Conservation (phyloP, 2,329 filamentous ascomycete genomes). For the Nannizziopsis arthrosporioides region DNA sequence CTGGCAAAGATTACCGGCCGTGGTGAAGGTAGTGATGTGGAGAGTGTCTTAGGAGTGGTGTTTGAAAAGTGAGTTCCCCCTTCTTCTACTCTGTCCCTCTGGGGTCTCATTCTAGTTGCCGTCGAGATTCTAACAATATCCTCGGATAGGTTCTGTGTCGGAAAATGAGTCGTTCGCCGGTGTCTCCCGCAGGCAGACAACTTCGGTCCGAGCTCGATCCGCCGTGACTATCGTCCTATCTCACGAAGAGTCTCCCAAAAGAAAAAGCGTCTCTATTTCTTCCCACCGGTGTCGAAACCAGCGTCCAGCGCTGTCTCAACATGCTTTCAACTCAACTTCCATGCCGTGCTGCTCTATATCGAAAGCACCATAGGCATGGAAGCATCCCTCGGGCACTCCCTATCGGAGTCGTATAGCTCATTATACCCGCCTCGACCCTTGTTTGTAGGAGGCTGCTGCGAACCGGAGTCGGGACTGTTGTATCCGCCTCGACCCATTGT, state of each 20-base stretch:
- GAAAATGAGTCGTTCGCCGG: slow-evolving; percentile 7
- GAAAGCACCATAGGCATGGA: background rate
- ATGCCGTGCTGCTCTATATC: no score
- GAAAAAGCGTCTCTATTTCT: background rate
- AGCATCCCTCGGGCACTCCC: slow-evolving; percentile 12
- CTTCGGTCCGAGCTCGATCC: no score
- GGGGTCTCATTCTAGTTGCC: slow-evolving; percentile 35
- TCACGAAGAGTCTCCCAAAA: background rate
- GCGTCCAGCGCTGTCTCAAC: slow-evolving; percentile 6
- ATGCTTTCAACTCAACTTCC: no score
- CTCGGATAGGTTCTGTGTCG: slow-evolving; percentile 13
- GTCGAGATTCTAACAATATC: background rate
- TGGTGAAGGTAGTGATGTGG: slow-evolving; percentile 76
- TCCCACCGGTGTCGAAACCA: background rate
- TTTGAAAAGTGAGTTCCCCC: slow-evolving; percentile 73
- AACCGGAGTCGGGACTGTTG: slow-evolving; percentile 18
- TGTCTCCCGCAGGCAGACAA: no score
- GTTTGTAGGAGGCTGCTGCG: slow-evolving; percentile 8
- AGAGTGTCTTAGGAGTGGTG: slow-evolving; percentile 89
- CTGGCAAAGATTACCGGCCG: slow-evolving; percentile 80
- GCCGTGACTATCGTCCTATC: no score
- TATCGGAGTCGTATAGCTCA: slow-evolving; percentile 16
- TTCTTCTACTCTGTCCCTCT: background rate
- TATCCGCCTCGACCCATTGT: slow-evolving; percentile 29
- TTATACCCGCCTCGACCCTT: slow-evolving; percentile 28